Evolutionary conservation across 352 stramenopile genomes (phyloP), one percentile per base, ranked within the genome.

Genomic region (Globisporangium cylindrosporum): DNA sequence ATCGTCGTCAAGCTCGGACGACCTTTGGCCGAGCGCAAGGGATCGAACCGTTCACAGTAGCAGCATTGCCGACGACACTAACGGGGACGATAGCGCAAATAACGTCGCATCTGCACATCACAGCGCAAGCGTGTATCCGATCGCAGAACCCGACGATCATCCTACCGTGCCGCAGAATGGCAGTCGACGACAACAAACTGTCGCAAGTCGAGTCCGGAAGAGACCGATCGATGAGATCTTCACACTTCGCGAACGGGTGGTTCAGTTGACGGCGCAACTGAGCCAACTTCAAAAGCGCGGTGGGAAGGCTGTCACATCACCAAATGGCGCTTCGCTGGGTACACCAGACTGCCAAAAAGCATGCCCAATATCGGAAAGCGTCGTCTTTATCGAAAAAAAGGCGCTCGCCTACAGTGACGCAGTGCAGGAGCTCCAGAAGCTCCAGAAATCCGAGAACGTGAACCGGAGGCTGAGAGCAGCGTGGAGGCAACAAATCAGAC

Each of bases 401-500:
- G 46, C 73, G 0, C 64, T 81, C 4, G 84, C 74, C 70, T 56
- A 79, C 41, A 70, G 62, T 22, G 34, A 81, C 2, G 77, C 77
- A 36, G 76, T 71, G 15, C 65, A 68, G 5, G 77, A 88, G 49
- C 80, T 79, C 55, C 67, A 72, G n/a, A 73, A 80, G 55, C 72
- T 75, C n/a, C 70, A 78, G 64, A 69, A 69, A 4, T 71, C 78
- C 0, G 71, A 86, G 46, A 62, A 72, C 41, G 72, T 78, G 55
- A 86, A 86, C 58, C 68, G 61, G 18, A 75, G 73, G 48, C 74
- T 86, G 10, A 80, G 82, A 46, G 69, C 63, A 8, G 70, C 68
- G 22, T 43, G 80, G 46, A 64, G 79, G 55, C 59, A 70, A 20
- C 78, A 86, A 62, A 73, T 83, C 64, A 76, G 82, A 55, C 65